Base-by-base conservation (phyloP, 2,329 filamentous ascomycete genomes). In the Cercospora zeina region DNA sequence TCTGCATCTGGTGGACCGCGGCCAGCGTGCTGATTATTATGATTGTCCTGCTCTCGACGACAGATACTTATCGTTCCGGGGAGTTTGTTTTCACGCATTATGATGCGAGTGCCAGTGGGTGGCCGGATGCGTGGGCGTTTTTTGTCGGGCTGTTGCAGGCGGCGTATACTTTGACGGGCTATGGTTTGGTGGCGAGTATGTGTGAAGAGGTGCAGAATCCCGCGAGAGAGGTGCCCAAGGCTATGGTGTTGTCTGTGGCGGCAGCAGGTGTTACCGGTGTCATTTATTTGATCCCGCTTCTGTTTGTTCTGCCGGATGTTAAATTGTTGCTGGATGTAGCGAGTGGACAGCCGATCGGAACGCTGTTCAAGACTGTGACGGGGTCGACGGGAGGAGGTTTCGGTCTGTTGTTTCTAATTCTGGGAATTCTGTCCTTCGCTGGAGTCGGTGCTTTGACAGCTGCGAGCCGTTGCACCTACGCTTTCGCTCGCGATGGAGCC, bases 401-500 rank as follows among this genome's bases (percentile, higher is more conserved):
- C 67, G 89, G 87, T 0, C 80, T 93, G 5, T 80, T 92, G 13
- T 89, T 93, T 75, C 78, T 93, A 2, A 86, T 93, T 67, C 81
- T 93, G 24, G 89, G 89, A 1, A 91, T 93, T 69, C 80, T 89
- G 62, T 82, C 93, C 73, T 91, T 93, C 70, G 89, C 89, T 1
- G 89, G 89, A 19, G 86, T 89, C 34, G 89, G 89, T 6, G 87
- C 89, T 1, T 78, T 92, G 19, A 93, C 89, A 0, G 89, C 89
- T 1, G 86, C 89, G 2, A 87, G 84, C 21, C 82, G 88, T 53
- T 87, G 89, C 49, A 88, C 87, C 1, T 91, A 88, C 69, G 88
- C 87, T 14, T 90, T 90, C 74, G 87, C 88, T 16, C 85, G 88
- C 34, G 88, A 90, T 70, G 87, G 85, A 68, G 89, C 86, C 67